Evolutionary conservation across 163 green algal genomes (phyloP).

Genomic region (Prototheca wickerhamii): DNA sequence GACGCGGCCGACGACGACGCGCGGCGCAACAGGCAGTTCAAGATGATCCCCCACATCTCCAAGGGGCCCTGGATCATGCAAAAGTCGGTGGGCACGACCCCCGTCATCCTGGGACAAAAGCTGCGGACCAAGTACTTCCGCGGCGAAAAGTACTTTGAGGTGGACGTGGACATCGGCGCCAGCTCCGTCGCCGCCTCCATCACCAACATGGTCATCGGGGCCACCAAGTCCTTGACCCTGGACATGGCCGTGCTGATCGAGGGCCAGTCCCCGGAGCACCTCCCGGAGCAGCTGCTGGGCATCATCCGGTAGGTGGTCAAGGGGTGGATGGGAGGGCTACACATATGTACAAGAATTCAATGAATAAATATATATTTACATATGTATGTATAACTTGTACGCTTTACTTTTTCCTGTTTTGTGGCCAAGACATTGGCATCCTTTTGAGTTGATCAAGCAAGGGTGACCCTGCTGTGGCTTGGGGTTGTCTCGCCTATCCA

Average conservation of each 20-base stretch:
- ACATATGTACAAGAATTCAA: too few species aligned
- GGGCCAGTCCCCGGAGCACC: slow-evolving; percentile 46
- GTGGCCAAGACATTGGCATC: neutral
- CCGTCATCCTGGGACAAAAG: slow-evolving; percentile 83
- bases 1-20: slow-evolving; percentile 32
- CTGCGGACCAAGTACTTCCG: slow-evolving; percentile 48
- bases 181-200: slow-evolving; percentile 57
- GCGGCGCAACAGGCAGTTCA: slow-evolving; percentile 68
- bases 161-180: slow-evolving; percentile 74
- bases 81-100: slow-evolving; percentile 80
- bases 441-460: too few species aligned
- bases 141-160: slow-evolving; percentile 59
- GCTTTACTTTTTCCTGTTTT: neutral
- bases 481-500: too few species aligned
- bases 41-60: slow-evolving; percentile 83
- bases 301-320: slow-evolving; percentile 43
- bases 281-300: slow-evolving; percentile 69
- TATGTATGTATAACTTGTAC: neutral
- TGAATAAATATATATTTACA: too few species aligned
- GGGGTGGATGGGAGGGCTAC: neutral
- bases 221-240: slow-evolving; percentile 71
- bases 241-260: slow-evolving; percentile 71
- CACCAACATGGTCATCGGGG: slow-evolving; percentile 54
- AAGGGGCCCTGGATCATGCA: slow-evolving; percentile 80
- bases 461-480: neutral